A percentile compares a stretch with the other conserved stretches of the same genome.
Evolutionary conservation across 1,284 basidiomycete genomes (phyloP).

Genomic region (Rhodotorula sp.): DNA sequence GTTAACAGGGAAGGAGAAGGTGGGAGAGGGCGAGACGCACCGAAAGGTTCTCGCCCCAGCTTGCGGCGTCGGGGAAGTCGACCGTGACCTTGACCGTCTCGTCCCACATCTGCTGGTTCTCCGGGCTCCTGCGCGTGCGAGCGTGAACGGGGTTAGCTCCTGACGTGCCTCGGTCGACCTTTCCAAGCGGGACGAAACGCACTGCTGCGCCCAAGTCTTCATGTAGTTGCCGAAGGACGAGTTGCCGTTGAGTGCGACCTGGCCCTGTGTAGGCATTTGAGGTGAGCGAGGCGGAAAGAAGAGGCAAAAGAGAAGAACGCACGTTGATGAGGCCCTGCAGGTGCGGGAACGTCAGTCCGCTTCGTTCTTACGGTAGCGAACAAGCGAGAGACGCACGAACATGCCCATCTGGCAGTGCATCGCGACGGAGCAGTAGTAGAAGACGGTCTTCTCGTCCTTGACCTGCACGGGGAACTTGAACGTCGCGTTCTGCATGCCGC

Average conservation of each 20-base stretch:
- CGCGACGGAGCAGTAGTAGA: conserved; percentile 31
- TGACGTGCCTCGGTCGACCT: too few relatives aligned
- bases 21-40: background rate
- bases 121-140: background rate
- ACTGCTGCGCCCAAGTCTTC: background rate
- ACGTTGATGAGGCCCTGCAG: conserved; percentile 24
- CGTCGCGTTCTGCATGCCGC: conserved; percentile 31
- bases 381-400: background rate
- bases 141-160: too few relatives aligned
- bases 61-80: conserved; percentile 4
- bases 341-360: background rate
- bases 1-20: background rate
- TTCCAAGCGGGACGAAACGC: too few relatives aligned
- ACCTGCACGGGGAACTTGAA: conserved; percentile 21
- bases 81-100: conserved; percentile 15
- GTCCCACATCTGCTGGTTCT: conserved; percentile 10
- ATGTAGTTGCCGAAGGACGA: background rate
- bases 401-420: conserved; percentile 40
- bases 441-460: conserved; percentile 19
- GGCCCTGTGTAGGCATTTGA: background rate
- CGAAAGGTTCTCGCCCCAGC: conserved; percentile 20
- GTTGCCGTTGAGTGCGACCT: background rate
- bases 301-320: background rate
- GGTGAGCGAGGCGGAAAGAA: background rate
- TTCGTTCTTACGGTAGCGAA: background rate